These are phyloP conservation scores for Funneliformis mosseae DNA, from an alignment of 192 early-diverging fungal species.

Conservation along the genomic window DNA sequence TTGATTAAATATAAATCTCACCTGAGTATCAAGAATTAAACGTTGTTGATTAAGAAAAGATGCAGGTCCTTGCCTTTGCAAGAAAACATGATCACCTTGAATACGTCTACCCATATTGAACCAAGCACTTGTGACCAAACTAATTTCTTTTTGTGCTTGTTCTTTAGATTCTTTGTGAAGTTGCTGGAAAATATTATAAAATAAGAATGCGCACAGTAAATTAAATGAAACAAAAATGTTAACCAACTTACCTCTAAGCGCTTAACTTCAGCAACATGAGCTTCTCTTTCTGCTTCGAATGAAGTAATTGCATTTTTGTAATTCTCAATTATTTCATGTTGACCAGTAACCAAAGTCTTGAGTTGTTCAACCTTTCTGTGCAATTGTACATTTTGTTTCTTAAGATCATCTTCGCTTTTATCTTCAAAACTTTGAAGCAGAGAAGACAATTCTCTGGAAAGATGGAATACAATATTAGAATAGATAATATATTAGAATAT, in stretches of 20 bases:
- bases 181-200: constrained; percentile 51
- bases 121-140: constrained; percentile 84
- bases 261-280: background rate
- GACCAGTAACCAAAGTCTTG: constrained; percentile 45
- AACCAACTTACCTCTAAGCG: background rate
- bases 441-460: constrained; percentile 33
- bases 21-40: constrained; percentile 29
- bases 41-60: constrained; percentile 49
- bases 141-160: constrained; percentile 76
- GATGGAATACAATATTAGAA: constrained; percentile 35
- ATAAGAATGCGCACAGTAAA: constrained; percentile 36
- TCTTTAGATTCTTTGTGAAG: constrained; percentile 73
- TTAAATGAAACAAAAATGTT: background rate
- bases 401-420: constrained; percentile 45
- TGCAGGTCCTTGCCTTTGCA: constrained; percentile 40
- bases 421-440: constrained; percentile 41
- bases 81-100: constrained; percentile 54
- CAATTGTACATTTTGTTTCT: constrained; percentile 35
- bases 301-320: constrained; percentile 37
- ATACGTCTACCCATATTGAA: constrained; percentile 56
- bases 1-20: background rate
- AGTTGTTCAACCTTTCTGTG: constrained; percentile 29
- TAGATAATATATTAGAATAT: constrained; percentile 19
- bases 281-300: constrained; percentile 5
- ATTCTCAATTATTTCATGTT: constrained; percentile 44